Evolutionary conservation across 495 filamentous ascomycete genomes (phyloP).

Genomic region (Oleoguttula mirabilis): DNA sequence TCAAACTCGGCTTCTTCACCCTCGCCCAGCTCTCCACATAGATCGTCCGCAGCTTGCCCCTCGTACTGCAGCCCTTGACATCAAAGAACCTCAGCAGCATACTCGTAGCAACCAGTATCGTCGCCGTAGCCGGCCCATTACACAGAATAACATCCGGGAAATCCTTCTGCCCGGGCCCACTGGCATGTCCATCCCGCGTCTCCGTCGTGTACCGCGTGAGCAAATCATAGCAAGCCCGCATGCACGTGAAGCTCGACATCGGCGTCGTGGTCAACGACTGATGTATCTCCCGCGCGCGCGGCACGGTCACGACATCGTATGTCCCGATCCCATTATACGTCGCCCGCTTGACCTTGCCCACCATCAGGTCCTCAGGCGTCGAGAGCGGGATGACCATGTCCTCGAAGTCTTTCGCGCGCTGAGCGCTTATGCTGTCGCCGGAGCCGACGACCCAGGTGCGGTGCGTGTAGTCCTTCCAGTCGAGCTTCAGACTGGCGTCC

Average conservation of each 20-base stretch:
- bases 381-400: slow-evolving; percentile 6
- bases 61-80: slow-evolving; percentile 28
- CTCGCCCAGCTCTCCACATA: slow-evolving; percentile 91
- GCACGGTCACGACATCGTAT: slow-evolving; percentile 50
- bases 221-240: slow-evolving; percentile 25
- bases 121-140: slow-evolving; percentile 80
- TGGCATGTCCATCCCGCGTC: slow-evolving; percentile 9
- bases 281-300: slow-evolving; percentile 63
- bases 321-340: slow-evolving; percentile 16
- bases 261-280: slow-evolving; percentile 62
- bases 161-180: slow-evolving; percentile 14
- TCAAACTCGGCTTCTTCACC: slow-evolving; percentile 64
- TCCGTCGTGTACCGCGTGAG: slow-evolving; percentile 7
- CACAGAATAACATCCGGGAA: slow-evolving; percentile 65
- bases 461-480: slow-evolving; percentile 40
- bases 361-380: slow-evolving; percentile 4
- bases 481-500: slow-evolving; percentile 28
- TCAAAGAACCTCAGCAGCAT: slow-evolving; percentile 52
- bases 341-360: slow-evolving; percentile 6
- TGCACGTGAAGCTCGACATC: slow-evolving; percentile 44
- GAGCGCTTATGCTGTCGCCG: slow-evolving; percentile 62
- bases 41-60: slow-evolving; percentile 51
- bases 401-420: slow-evolving; percentile 58
- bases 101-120: slow-evolving; percentile 62
- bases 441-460: slow-evolving; percentile 72